Evolutionary conservation across 192 early-diverging fungal genomes (phyloP), one percentile per base, ranked within the genome.

Genomic region (Coemansia umbellata): DNA sequence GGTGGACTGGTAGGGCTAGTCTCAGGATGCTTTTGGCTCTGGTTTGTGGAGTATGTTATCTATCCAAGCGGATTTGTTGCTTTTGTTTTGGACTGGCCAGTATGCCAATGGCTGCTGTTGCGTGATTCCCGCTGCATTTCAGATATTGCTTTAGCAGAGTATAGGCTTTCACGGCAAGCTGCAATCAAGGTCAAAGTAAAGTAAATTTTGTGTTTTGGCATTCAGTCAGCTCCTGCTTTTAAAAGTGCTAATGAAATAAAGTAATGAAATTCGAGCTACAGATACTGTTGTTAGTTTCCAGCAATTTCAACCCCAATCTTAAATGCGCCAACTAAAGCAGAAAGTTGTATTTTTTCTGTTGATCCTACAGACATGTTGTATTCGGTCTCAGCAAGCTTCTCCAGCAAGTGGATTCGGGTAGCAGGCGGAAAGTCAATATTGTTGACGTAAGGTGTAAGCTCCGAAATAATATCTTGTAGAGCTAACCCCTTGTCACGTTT

Each of bases 351-450:
- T 55, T 85, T 89, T 57, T 97, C 94, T 10, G 79, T 87, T 31
- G 89, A 84, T 0, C 92, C 95, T 11, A 82, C 83, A 1, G 86
- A 78, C 65, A 99, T 80, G 51, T 89, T 84, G 36, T 55, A 57
- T 85, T 99, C 95, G 23, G 98, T 88, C 33, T 93, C 87, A 3
- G 91, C 90, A 50, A 99, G 57, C 47, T 86, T 80, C 48, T 89
- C 87, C 8, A 96, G 58, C 49, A 99, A 32, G 53, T 82, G 81
- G 11, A 90, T 73, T 14, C 85, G 61, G 6, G 84, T 80, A 31
- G 81, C 52, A 3, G 80, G n/a, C 5, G 89, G 89, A 35, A 97
- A 74, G 4, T 95, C 90, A n/a, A 92, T 78, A 10, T 53, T 58
- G 18, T 78, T 68, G 19, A 94, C 53, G 23, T 78, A 83, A 10